Evolutionary conservation across 306 rosid genomes (phyloP), one percentile per base, ranked within the genome.

Genomic region (Canavalia ensiformis): DNA sequence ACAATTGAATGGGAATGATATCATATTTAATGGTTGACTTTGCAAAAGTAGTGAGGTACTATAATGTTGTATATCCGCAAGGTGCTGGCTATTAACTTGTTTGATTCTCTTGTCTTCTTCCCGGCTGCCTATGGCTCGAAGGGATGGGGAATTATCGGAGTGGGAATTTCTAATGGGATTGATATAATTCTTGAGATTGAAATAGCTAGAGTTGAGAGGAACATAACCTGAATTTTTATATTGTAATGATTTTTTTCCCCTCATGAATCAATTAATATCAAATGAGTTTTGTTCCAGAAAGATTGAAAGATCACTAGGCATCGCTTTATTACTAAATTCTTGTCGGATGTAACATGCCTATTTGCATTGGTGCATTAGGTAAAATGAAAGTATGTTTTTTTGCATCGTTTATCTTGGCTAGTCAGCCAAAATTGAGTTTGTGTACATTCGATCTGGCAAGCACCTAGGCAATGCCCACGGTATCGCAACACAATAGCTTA

Each of bases 1-100:
- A 95, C 99, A 37, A 95, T 95, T 69, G 99, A 95, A 81, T 95
- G 97, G 98, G 99, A 95, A 87, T 95, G 78, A 86, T 31, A 39
- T 49, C 64, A 37, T 1, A 8, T 57, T 41, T 10, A 1, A 18
- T 39, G 44, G 35, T 50, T 41, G 28, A 2, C 12, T 41, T 51
- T 2, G 35, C 25, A n/a, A 47, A 75, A 76, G 74, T 46, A n/a
- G 58, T 69, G 65, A 51, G 67, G 50, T 8, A 52, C 72, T 29
- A 18, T 45, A 5, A 68, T 13, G 69, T 77, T 77, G 81, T 85
- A 85, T 75, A 83, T 64, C 71, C 54, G 25, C 4, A 50, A 76
- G 80, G 59, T 73, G 37, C 13, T 54, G 50, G 31, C 28, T 37
- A 8, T 74, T 68, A 81, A 67, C 69, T 66, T 41, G 35, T 52